Evolutionary conservation across 2,329 filamentous ascomycete species (phyloP).

Genomic region (Diaporthe sp.): DNA sequence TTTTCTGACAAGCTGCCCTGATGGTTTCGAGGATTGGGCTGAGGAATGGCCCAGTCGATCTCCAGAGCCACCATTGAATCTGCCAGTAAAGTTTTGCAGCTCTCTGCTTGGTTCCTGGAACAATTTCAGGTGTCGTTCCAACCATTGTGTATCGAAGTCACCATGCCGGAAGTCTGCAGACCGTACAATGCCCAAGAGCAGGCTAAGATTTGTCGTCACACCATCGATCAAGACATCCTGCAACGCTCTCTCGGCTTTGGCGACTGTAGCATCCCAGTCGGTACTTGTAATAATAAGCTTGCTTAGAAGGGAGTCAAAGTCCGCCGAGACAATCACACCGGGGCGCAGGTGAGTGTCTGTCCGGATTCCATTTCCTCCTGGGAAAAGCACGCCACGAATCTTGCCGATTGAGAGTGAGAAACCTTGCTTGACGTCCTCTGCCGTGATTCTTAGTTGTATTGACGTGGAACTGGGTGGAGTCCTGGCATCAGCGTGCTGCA

Average conservation of each 20-base stretch:
- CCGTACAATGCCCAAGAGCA: slow-evolving; percentile 65
- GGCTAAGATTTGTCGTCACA: slow-evolving; percentile 68
- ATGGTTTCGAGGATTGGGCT: not conserved
- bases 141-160: slow-evolving; percentile 23
- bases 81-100: too few species aligned
- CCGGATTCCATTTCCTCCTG: slow-evolving; percentile 68
- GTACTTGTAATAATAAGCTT: slow-evolving; percentile 70
- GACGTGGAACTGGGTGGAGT: slow-evolving; percentile 50
- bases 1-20: slow-evolving; percentile 25
- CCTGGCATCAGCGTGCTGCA: slow-evolving; percentile 48
- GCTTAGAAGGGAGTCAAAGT: slow-evolving; percentile 71
- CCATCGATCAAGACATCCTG: slow-evolving; percentile 67
- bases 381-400: slow-evolving; percentile 65
- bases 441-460: slow-evolving; percentile 69
- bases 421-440: slow-evolving; percentile 64
- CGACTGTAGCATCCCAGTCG: slow-evolving; percentile 63
- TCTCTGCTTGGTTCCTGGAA: not conserved
- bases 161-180: slow-evolving; percentile 63
- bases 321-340: slow-evolving; percentile 60
- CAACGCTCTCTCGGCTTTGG: slow-evolving; percentile 67
- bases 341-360: slow-evolving; percentile 67
- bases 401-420: slow-evolving; percentile 73
- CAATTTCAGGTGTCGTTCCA: not conserved
- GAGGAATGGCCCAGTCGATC: not conserved
- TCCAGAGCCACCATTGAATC: not conserved